These are phyloP conservation scores for Aspergillus tamarii DNA, from an alignment of 2,329 filamentous ascomycete species.

Conservation along the genomic window DNA sequence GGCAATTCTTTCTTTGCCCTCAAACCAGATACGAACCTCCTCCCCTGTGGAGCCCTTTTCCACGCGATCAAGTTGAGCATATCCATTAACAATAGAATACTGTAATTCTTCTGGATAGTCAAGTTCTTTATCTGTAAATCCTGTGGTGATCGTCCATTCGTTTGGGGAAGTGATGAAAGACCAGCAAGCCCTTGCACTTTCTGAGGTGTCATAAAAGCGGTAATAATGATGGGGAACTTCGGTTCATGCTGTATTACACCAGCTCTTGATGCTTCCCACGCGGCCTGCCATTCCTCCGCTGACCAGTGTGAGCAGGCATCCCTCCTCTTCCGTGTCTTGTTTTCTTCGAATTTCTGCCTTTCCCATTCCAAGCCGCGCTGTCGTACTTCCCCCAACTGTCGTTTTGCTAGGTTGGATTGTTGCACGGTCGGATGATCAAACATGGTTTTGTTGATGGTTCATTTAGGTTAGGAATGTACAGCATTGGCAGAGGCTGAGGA, in stretches of 20 bases:
- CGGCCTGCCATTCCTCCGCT: not conserved
- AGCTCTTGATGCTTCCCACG: too few relatives aligned
- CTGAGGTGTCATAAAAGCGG: not conserved
- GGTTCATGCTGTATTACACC: not conserved
- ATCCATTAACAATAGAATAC: too few relatives aligned
- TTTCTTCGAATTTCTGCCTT: not conserved
- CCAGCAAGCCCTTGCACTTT: not conserved
- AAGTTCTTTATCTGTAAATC: not conserved
- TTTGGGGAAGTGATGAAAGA: fast-evolving
- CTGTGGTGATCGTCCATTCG: not conserved
- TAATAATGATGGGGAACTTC: not conserved
- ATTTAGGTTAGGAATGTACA: too few relatives aligned
- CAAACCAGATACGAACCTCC: too few relatives aligned
- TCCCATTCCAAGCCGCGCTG: too few relatives aligned
- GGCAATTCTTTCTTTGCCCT: too few relatives aligned
- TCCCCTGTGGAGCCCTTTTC: too few relatives aligned
- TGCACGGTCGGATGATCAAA: not conserved
- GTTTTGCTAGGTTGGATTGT: not conserved
- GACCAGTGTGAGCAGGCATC: not conserved
- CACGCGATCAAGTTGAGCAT: too few relatives aligned
- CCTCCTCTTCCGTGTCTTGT: not conserved
- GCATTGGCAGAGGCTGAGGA: too few relatives aligned
- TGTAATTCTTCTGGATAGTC: too few relatives aligned
- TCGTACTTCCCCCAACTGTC: too few relatives aligned
- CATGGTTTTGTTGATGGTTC: not conserved